phyloP scores from a whole-genome alignment of 257 asterid species.

The Solanum bulbocastanum region DNA sequence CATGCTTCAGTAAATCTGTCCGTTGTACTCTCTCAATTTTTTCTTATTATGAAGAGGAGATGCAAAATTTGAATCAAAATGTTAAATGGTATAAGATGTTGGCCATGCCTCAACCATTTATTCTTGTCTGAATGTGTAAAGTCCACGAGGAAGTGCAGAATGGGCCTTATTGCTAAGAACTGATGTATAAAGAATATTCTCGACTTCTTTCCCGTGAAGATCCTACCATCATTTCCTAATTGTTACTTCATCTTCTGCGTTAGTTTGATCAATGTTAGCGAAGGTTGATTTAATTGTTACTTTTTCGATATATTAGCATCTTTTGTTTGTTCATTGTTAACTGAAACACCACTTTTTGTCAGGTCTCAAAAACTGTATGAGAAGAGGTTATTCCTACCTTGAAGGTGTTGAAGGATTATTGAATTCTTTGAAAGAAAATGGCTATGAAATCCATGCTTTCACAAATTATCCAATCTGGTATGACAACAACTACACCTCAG shows the following conservation, averaged over 20 bases:
- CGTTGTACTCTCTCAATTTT: background rate
- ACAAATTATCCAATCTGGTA: slow-evolving; percentile 96
- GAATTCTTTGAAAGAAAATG: slow-evolving; percentile 51
- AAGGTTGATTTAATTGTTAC: background rate
- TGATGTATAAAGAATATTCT: background rate
- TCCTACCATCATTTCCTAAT: background rate
- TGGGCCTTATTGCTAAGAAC: background rate
- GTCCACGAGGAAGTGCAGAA: background rate
- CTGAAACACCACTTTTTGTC: slow-evolving; percentile 7
- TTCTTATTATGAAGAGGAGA: background rate
- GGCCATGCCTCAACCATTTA: background rate
- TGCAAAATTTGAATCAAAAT: background rate
- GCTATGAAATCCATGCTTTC: slow-evolving; percentile 79
- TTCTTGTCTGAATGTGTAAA: background rate
- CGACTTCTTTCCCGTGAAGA: background rate
- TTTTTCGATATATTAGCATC: background rate
- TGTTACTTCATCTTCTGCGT: background rate
- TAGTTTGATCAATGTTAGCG: background rate
- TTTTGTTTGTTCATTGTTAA: background rate
- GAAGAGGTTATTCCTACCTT: slow-evolving; percentile 58
- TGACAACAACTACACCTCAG: background rate
- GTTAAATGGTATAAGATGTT: background rate
- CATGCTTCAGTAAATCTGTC: background rate
- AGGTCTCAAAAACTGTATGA: slow-evolving; percentile 87
- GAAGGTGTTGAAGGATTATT: slow-evolving; percentile 77